Percentiles rank a stretch among this genome's conserved stretches.
Evolutionary conservation across 345 rosid genomes (phyloP).

Genomic region (Salix dunnii): DNA sequence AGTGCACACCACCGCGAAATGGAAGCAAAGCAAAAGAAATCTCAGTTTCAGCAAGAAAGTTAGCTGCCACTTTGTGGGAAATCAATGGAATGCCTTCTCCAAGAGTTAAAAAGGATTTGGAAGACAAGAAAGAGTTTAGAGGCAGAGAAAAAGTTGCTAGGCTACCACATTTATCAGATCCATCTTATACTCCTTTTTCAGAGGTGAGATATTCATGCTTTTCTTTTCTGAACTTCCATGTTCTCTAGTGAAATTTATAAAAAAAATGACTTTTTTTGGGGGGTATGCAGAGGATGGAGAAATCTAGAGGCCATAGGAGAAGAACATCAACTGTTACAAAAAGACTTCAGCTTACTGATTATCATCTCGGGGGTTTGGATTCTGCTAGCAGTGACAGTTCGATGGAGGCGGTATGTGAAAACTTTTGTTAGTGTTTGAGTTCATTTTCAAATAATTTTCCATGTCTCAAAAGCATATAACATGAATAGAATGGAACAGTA

Average conservation of each 20-base stretch:
- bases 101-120: slow-evolving; percentile 21
- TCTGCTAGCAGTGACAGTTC: slow-evolving; percentile 31
- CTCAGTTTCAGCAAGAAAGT: slow-evolving; percentile 70
- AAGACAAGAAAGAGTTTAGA: slow-evolving; percentile 36
- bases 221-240: neutral
- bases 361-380: slow-evolving; percentile 34
- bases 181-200: slow-evolving; percentile 44
- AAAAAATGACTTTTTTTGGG: neutral
- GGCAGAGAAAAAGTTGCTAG: slow-evolving; percentile 28
- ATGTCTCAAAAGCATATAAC: neutral
- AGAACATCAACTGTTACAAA: slow-evolving; percentile 36
- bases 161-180: slow-evolving; percentile 52
- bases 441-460: slow-evolving; percentile 18
- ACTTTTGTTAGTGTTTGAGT: neutral
- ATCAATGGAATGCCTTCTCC: slow-evolving; percentile 57
- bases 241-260: neutral
- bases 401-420: slow-evolving; percentile 41
- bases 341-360: slow-evolving; percentile 39
- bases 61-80: slow-evolving; percentile 89
- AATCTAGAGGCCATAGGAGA: slow-evolving; percentile 34
- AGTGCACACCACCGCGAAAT: slow-evolving; percentile 15
- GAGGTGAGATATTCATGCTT: slow-evolving; percentile 35
- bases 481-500: slow-evolving; percentile 2
- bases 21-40: slow-evolving; percentile 34
- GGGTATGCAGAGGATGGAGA: slow-evolving; percentile 41